phyloP scores from a whole-genome alignment of 805 yeast genomes.

The Candida ulmi region DNA sequence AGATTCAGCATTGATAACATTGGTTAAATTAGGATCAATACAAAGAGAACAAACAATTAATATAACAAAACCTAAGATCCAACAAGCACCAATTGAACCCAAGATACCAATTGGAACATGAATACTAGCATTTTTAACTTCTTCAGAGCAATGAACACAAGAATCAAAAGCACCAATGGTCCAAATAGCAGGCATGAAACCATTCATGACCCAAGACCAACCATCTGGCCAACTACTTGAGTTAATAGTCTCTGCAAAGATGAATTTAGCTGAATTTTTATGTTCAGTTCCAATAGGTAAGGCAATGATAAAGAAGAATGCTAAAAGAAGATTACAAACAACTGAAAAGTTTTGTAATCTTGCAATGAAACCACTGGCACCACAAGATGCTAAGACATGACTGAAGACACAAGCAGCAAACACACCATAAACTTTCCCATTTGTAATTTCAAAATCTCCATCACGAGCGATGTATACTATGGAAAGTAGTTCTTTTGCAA shows the following conservation, averaged over 20 bases:
- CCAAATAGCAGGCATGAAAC: conserved; percentile 66
- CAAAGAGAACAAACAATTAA: conserved; percentile 50
- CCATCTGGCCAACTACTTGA: conserved; percentile 50
- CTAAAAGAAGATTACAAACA: conserved; percentile 43
- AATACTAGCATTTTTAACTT: conserved; percentile 52
- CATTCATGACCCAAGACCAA: conserved; percentile 44
- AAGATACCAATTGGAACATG: conserved; percentile 62
- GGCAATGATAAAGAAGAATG: conserved; percentile 54
- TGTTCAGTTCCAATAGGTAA: conserved; percentile 51
- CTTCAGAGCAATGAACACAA: conserved; percentile 68
- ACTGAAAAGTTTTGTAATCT: conserved; percentile 56
- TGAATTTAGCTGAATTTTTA: conserved; percentile 2
- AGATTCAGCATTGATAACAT: conserved; percentile 27
- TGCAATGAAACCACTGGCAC: conserved; percentile 53
- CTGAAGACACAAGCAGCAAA: conserved; percentile 54
- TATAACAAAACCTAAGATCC: conserved; percentile 52
- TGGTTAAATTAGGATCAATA: conserved; percentile 36
- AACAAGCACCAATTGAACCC: conserved; percentile 50
- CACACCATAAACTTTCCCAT: conserved; percentile 55
- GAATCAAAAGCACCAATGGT: conserved; percentile 71
- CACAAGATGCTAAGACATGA: conserved; percentile 47
- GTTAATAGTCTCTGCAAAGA: conserved; percentile 26
- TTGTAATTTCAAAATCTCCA: conserved; percentile 49
- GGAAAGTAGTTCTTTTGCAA: conserved; percentile 53
- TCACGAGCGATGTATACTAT: conserved; percentile 50